Evolutionary conservation across 2,329 filamentous ascomycete genomes (phyloP).

Genomic region (Xylaria arbuscula): DNA sequence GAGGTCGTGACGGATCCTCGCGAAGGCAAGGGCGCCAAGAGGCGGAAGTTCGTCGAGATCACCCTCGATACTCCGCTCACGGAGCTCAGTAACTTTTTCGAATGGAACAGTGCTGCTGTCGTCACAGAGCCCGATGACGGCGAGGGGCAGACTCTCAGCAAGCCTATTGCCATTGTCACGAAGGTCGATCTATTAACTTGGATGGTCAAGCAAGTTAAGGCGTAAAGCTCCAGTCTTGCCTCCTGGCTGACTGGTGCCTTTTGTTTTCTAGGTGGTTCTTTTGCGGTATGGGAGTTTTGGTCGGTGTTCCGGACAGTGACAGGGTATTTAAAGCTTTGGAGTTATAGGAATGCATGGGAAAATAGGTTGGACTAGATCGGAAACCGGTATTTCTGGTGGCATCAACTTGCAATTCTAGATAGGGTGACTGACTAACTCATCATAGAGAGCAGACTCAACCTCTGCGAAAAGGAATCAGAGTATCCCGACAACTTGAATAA

Average conservation of each 20-base stretch:
- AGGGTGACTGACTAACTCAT: conserved; percentile 15
- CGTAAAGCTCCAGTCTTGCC: conserved; percentile 17
- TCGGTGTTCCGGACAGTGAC: conserved; percentile 25
- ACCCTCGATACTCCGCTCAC: conserved; percentile 87
- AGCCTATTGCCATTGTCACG: conserved; percentile 90
- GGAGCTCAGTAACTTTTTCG: conserved; percentile 90
- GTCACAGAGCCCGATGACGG: conserved; percentile 80
- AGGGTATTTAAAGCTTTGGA: conserved; percentile 20
- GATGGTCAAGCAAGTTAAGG: conserved; percentile 76
- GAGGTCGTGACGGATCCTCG: conserved; percentile 92
- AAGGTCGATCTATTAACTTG: conserved; percentile 96
- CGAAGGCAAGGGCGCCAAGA: conserved; percentile 55
- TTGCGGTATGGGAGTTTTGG: background rate
- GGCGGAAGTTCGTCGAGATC: conserved; percentile 89
- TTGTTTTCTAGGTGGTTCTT: conserved; percentile 6
- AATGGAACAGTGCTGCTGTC: conserved; percentile 97
- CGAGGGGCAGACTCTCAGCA: conserved; percentile 65
- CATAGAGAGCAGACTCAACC: conserved; percentile 49
- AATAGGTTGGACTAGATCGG: conserved; percentile 12
- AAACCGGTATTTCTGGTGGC: conserved; percentile 27
- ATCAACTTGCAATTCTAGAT: conserved; percentile 41
- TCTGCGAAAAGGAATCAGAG: conserved; percentile 41
- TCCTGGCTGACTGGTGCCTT: background rate
- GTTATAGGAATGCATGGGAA: conserved; percentile 17
- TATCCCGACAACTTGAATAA: conserved; percentile 16